Base-by-base conservation (phyloP, 164 flowering plant species). In the Sedum album region DNA sequence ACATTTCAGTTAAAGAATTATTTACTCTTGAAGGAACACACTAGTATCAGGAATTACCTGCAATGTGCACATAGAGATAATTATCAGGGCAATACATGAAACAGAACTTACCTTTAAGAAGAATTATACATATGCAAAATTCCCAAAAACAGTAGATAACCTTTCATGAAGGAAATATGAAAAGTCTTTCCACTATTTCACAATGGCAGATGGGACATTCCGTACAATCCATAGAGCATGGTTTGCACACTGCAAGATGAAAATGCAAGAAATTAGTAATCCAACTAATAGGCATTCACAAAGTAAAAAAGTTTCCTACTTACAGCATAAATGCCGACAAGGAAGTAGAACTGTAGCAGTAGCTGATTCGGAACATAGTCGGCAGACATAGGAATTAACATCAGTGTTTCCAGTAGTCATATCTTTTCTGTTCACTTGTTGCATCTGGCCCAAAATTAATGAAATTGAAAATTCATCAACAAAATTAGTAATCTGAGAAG, bases 261-360 rank as follows among this genome's bases (percentile, higher is more conserved):
- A 11, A 55, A 55, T 26, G 61, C 61, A 26, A 31, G 18, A 21
- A 55, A 55, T 25, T 25, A 55, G 31, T 26, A 26, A 53, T 53
- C n/a, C 14, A 55, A 55, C 61, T 26, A 28, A 25, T 11, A 26
- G 31, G 31, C 11, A 11, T 5, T 11, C 15, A 7, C 15, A 41
- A 2, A 41, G 46, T 41, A 15, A 41, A 2, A 41, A 11, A 41
- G 46, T 41, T 13, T 41, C 46, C 11, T 2, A 78, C 97, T 84
- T 77, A 94, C 99, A 83, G 74, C 96, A 87, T 83, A 94, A 91
- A 83, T 94, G 99, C 41, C 97, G 93, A 65, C 97, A 94, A 7
- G 97, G 97, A 33, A 94, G 93, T 78, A 94, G 97, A 79, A 94
- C 84, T 55, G 96, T 85, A n/a, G 99, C 83, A 17, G 93, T 88